Evolutionary conservation across 208 protist genomes (phyloP).

Genomic region (Crithidia bombi): DNA sequence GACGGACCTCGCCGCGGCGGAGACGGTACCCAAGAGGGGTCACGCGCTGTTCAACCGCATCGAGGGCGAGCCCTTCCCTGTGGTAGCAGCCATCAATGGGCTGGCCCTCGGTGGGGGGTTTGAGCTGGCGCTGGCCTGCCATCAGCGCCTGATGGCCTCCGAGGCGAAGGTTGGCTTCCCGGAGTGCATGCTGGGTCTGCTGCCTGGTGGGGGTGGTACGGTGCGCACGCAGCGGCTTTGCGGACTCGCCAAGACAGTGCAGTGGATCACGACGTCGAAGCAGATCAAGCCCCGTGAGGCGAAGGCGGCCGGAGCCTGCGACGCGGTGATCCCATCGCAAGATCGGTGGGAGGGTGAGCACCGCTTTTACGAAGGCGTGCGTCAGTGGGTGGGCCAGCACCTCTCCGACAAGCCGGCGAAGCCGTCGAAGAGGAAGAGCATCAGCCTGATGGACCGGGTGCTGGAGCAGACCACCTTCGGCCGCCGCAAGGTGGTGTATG

Average conservation of each 20-base stretch:
- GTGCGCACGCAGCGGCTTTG: slow-evolving; percentile 94
- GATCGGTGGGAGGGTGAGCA: slow-evolving; percentile 70
- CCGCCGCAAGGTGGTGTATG: slow-evolving; percentile 53
- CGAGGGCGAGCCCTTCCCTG: slow-evolving; percentile 59
- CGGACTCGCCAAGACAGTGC: slow-evolving; percentile 86
- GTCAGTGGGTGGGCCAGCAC: slow-evolving; percentile 57
- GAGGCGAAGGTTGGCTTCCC: slow-evolving; percentile 73
- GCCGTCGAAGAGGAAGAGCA: slow-evolving; percentile 53
- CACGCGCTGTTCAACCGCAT: slow-evolving; percentile 80
- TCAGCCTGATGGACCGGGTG: slow-evolving; percentile 52
- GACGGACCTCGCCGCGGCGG: slow-evolving; percentile 52
- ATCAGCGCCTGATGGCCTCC: slow-evolving; percentile 81
- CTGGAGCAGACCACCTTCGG: slow-evolving; percentile 68
- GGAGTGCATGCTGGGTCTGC: slow-evolving; percentile 94
- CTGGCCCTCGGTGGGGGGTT: slow-evolving; percentile 94
- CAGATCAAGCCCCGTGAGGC: slow-evolving; percentile 74
- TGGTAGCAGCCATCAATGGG: slow-evolving; percentile 95
- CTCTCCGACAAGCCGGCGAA: slow-evolving; percentile 61
- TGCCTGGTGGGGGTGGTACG: slow-evolving; percentile 95
- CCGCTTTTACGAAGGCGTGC: slow-evolving; percentile 76
- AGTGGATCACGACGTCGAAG: slow-evolving; percentile 89
- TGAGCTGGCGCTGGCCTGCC: slow-evolving; percentile 94
- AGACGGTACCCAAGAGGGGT: slow-evolving; percentile 40
- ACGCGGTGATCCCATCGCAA: slow-evolving; percentile 52
- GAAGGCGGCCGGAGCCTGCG: slow-evolving; percentile 75